Evolutionary conservation across 2,329 filamentous ascomycete genomes (phyloP), one percentile per base, ranked within the genome.

Genomic region (Aspergillus phoenicis): DNA sequence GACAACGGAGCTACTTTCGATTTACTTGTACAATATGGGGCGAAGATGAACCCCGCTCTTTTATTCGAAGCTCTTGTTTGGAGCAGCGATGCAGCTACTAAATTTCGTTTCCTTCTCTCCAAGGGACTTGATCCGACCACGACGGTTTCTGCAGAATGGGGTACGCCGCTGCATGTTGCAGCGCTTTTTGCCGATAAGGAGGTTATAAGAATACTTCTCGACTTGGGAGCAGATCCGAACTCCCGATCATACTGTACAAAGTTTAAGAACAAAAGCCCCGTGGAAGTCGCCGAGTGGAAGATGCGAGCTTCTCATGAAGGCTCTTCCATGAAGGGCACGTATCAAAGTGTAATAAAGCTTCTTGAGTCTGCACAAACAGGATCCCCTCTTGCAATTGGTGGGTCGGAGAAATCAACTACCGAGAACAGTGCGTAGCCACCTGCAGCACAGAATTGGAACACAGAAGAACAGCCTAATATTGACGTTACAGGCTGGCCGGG

Each of bases 131-230:
- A 62, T 56, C 56, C 56, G 5, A 65, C 63, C 20, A 58, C 51
- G n/a, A 56, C 57, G 28, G 7, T 8, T n/a, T 39, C 26, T 22
- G 56, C 38, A 11, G 51, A 49, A 58, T 59, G 45, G 56, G 63
- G 63, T 20, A 61, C 45, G n/a, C 60, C 58, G 53, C 45, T 65
- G 15, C 61, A 60, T 43, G 51, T 11, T 45, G 63, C 63, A 33
- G 43, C 57, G 15, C 17, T 11, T 10, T 43, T 20, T 55, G 20
- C 15, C 28, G 52, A 47, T 33, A 7, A 13, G 15, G 55, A 52
- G 30, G 43, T 58, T 8, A 43, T 61, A 22, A 43, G 56, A 51
- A 15, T 59, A n/a, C 36, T 65, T 8, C 36, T 63, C 5, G 58
- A 63, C 15, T 53, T 57, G 3, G 62, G 58, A 26, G 61, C 62